Percentiles rank a stretch among this genome's conserved stretches.
These are phyloP conservation scores for Vanderwaltozyma polyspora DNA, from an alignment of 805 yeast genomes.

Conservation along the genomic window DNA sequence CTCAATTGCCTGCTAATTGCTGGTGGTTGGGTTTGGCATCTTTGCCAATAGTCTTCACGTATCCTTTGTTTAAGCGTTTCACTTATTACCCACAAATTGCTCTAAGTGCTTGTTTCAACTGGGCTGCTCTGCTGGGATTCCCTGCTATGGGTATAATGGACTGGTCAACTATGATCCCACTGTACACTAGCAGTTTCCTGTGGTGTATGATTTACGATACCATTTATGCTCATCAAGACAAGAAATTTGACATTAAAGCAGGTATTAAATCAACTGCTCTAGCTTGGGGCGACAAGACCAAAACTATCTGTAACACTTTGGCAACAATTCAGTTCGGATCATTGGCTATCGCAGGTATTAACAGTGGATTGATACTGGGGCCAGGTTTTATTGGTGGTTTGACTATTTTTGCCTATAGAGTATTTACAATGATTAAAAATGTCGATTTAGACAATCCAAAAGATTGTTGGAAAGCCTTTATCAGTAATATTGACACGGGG, in stretches of 20 bases:
- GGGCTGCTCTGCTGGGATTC: conserved; percentile 91
- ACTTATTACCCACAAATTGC: conserved; percentile 91
- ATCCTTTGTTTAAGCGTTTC: conserved; percentile 88
- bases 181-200: conserved; percentile 62
- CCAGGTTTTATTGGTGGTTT: conserved; percentile 70
- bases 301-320: conserved; percentile 52
- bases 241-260: conserved; percentile 71
- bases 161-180: conserved; percentile 62
- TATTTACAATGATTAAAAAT: conserved; percentile 53
- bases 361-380: conserved; percentile 60
- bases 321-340: conserved; percentile 57
- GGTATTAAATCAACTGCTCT: conserved; percentile 94
- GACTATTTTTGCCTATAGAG: conserved; percentile 55
- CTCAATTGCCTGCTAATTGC: conserved; percentile 69
- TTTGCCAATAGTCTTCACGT: conserved; percentile 66
- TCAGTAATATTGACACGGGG: conserved; percentile 68
- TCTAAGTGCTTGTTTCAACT: conserved; percentile 72
- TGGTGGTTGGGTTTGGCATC: conserved; percentile 76
- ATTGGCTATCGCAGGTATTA: conserved; percentile 55
- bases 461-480: conserved; percentile 75
- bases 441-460: conserved; percentile 74
- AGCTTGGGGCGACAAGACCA: conserved; percentile 81
- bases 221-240: conserved; percentile 95
- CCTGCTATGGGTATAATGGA: conserved; percentile 91
- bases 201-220: conserved; percentile 98